These are phyloP conservation scores for Trichosporon sp. DNA, from an alignment of 1,284 basidiomycete genomes.

Conservation along the genomic window DNA sequence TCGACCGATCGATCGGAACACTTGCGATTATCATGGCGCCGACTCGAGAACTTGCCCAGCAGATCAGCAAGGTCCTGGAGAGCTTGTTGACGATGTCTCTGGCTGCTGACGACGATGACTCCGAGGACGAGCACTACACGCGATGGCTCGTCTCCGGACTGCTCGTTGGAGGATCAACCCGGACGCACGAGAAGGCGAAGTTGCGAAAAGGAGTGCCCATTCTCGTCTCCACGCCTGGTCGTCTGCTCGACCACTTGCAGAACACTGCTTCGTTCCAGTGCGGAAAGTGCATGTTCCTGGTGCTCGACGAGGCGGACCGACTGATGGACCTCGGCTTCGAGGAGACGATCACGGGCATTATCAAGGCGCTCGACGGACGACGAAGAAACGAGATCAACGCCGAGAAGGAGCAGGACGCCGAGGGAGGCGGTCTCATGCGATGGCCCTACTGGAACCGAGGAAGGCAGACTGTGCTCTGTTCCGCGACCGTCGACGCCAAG, in stretches of 20 bases:
- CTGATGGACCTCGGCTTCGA: conserved; percentile 67
- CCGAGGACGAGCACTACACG: conserved; percentile 56
- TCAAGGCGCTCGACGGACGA: conserved; percentile 76
- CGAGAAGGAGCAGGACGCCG: conserved; percentile 57
- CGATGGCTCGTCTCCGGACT: conserved; percentile 93
- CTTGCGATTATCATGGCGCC: conserved; percentile 91
- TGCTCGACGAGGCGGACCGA: conserved; percentile 94
- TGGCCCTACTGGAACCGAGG: conserved; percentile 64
- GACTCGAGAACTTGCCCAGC: conserved; percentile 89
- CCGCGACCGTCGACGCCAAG: conserved; percentile 90
- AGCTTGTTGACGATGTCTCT: conserved; percentile 66
- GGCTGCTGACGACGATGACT: conserved; percentile 34
- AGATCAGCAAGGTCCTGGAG: conserved; percentile 72
- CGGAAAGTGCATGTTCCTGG: conserved; percentile 89
- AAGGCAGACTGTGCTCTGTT: conserved; percentile 84
- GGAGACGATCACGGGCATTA: conserved; percentile 67
- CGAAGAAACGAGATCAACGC: conserved; percentile 66
- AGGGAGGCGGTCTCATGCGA: conserved; percentile 52
- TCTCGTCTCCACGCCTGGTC: conserved; percentile 64
- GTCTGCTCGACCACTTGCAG: conserved; percentile 68
- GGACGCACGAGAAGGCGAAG: conserved; percentile 67
- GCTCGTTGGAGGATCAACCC: conserved; percentile 70
- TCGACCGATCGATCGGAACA: conserved; percentile 80
- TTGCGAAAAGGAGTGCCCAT: conserved; percentile 68
- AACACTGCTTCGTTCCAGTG: conserved; percentile 85